Conservation (phyloP, 1,284 basidiomycete species). For the Ganoderma multipileum region DNA sequence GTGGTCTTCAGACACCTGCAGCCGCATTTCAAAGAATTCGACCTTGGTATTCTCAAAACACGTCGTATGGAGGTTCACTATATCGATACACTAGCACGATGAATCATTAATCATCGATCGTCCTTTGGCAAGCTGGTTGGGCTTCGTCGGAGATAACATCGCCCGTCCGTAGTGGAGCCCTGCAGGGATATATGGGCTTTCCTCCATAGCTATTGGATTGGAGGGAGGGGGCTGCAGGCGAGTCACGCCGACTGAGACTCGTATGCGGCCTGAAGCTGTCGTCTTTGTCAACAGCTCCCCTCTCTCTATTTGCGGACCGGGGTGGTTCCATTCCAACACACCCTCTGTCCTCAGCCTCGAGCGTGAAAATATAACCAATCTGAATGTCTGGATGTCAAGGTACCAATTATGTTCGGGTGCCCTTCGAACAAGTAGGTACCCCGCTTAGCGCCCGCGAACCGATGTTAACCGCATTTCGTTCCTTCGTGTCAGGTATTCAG, state of each 20-base stretch:
- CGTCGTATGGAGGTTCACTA: no score
- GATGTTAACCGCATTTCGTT: not conserved
- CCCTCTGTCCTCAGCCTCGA: not conserved
- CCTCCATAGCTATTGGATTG: not conserved
- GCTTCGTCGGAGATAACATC: not conserved
- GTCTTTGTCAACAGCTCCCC: not conserved
- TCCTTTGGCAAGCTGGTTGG: not conserved
- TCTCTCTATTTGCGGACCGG: not conserved
- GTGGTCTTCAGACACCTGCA: no score
- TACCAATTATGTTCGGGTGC: not conserved
- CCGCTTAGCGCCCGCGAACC: not conserved
- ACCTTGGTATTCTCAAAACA: no score
- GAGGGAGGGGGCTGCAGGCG: not conserved
- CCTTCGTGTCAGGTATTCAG: not conserved
- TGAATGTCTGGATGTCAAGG: not conserved
- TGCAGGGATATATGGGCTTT: not conserved
- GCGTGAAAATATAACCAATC: not conserved
- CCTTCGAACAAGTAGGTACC: not conserved
- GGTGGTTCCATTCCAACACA: not conserved
- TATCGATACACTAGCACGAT: not conserved
- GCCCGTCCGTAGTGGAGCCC: not conserved
- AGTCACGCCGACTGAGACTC: not conserved
- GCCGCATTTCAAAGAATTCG: no score
- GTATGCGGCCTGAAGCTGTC: not conserved
- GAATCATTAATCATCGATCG: no score